Evolutionary conservation across 495 filamentous ascomycete species (phyloP).

Genomic region (Amniculicola lignicola): DNA sequence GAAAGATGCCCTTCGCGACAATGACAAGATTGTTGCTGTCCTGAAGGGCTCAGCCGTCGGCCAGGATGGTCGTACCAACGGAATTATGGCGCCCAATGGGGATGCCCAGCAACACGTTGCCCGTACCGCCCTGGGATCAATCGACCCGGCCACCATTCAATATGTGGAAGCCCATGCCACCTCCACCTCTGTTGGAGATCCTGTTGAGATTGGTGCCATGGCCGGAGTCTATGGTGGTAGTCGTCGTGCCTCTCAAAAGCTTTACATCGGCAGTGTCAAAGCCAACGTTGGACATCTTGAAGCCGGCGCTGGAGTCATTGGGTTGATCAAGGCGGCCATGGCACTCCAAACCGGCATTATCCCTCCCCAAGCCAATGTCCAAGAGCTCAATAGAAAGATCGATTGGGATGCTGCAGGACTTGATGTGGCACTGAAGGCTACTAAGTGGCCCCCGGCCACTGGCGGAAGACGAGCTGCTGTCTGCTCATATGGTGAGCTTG

Average conservation of each 20-base stretch:
- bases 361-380: constrained; percentile 40
- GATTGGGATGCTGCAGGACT: constrained; percentile 30
- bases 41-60: constrained; percentile 16
- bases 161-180: constrained; percentile 51
- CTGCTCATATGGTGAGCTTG: constrained; percentile 47
- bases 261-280: constrained; percentile 44
- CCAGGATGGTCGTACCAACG: constrained; percentile 26
- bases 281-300: constrained; percentile 49
- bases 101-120: constrained; percentile 23
- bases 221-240: constrained; percentile 32
- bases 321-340: constrained; percentile 44
- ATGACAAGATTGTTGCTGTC: constrained; percentile 24
- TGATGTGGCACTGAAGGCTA: constrained; percentile 25
- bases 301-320: constrained; percentile 44
- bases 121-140: constrained; percentile 1
- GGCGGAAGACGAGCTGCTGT: constrained; percentile 40
- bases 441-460: constrained; percentile 24
- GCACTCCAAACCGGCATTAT: constrained; percentile 39
- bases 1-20: constrained; percentile 9
- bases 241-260: constrained; percentile 3
- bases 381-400: constrained; percentile 41
- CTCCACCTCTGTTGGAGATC: constrained; percentile 47
- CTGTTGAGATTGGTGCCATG: constrained; percentile 42
- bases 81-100: constrained; percentile 26
- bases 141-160: constrained; percentile 35